Evolutionary conservation across 169 alveolate species (phyloP).

Genomic region (Plasmodium reichenowi): DNA sequence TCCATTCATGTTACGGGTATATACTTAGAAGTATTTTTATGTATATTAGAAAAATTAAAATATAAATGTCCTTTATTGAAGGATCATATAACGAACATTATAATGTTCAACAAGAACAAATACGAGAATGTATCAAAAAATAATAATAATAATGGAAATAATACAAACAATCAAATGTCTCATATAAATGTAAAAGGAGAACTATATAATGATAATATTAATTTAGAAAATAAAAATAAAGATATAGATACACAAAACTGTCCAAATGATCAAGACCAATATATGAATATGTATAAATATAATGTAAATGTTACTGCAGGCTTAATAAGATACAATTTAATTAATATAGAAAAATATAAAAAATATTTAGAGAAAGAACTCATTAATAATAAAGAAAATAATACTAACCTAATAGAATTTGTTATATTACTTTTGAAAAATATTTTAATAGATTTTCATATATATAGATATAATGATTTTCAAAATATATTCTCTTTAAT

Average conservation of each 20-base stretch:
- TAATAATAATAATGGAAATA: background rate
- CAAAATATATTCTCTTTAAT: conserved; percentile 47
- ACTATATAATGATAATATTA: background rate
- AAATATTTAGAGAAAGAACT: conserved; percentile 30
- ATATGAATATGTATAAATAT: conserved; percentile 10
- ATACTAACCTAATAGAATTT: conserved; percentile 12
- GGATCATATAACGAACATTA: conserved; percentile 51
- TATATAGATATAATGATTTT: conserved; percentile 63
- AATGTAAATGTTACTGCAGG: conserved; percentile 67
- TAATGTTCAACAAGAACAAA: conserved; percentile 4
- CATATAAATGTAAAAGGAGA: background rate
- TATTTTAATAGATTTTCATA: conserved; percentile 67
- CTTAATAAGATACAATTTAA: conserved; percentile 52
- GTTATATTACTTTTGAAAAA: conserved; percentile 20
- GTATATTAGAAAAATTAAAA: conserved; percentile 74
- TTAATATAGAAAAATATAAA: conserved; percentile 63
- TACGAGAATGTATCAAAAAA: conserved; percentile 2
- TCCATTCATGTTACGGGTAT: conserved; percentile 41
- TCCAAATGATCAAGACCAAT: background rate
- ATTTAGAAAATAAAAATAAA: conserved; percentile 9
- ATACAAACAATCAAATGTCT: background rate
- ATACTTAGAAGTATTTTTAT: conserved; percentile 73
- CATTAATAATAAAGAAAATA: background rate
- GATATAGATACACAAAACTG: background rate
- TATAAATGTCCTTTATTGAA: conserved; percentile 48